Evolutionary conservation across 306 rosid species (phyloP).

Genomic region (Glycine latifolia): DNA sequence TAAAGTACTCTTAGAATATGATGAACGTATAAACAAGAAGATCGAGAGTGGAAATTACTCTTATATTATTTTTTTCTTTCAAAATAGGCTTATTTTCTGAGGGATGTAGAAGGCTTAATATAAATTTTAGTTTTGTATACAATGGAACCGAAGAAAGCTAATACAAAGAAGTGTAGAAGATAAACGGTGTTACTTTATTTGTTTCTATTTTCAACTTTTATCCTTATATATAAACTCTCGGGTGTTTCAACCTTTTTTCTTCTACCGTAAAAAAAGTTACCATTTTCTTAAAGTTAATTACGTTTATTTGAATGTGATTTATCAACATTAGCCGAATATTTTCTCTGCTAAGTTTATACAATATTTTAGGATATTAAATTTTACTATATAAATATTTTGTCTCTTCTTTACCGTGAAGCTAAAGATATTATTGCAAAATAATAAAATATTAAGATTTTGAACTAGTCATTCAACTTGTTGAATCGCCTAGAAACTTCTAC

Average conservation of each 20-base stretch:
- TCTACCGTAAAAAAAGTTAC: neutral
- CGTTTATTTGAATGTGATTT: neutral
- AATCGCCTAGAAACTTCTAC: neutral
- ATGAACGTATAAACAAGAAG: neutral
- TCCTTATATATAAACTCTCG: neutral
- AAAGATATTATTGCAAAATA: conserved; percentile 1
- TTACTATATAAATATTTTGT: neutral
- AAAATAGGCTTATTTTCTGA: neutral
- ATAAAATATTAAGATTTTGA: conserved; percentile 10
- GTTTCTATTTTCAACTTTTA: neutral
- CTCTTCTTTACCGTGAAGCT: neutral
- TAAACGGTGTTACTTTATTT: neutral
- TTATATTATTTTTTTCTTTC: conserved; percentile 4
- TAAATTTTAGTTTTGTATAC: conserved; percentile 7
- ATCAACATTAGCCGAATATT: neutral
- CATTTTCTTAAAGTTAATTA: neutral
- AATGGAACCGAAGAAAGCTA: neutral
- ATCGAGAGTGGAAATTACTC: neutral
- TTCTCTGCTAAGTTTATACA: neutral
- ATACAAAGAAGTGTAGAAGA: conserved; percentile 15
- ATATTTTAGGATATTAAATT: neutral
- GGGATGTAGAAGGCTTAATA: neutral
- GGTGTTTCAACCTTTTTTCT: neutral
- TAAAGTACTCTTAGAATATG: conserved; percentile 1
- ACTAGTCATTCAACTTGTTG: conserved; percentile 3